Percentiles rank a stretch among this genome's conserved stretches.
Evolutionary conservation across 2,329 filamentous ascomycete species (phyloP).

Genomic region (Curvularia sp.): DNA sequence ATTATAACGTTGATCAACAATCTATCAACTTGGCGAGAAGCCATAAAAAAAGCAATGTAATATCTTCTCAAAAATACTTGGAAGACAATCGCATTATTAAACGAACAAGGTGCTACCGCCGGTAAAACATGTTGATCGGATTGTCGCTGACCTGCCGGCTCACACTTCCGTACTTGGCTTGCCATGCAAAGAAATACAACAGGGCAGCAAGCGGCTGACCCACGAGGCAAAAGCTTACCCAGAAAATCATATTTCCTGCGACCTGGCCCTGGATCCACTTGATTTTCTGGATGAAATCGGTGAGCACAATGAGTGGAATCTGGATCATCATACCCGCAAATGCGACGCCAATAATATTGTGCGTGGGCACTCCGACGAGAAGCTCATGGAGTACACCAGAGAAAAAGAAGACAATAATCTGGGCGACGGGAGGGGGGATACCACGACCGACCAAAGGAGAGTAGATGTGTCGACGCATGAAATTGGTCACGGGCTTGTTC

Average conservation of each 20-base stretch:
- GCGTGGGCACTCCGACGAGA: conserved; percentile 90
- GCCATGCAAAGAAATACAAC: conserved; percentile 98
- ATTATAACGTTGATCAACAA: not conserved
- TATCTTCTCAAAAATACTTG: not conserved
- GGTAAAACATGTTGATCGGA: conserved; percentile 30
- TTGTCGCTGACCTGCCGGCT: conserved; percentile 52
- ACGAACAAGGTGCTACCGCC: conserved; percentile 19
- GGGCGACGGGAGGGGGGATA: conserved; percentile 73
- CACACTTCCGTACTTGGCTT: conserved; percentile 92
- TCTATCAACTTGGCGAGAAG: not conserved
- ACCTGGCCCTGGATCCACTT: conserved; percentile 77
- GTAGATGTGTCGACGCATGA: conserved; percentile 95
- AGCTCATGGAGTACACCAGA: conserved; percentile 91
- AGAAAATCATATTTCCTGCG: conserved; percentile 92
- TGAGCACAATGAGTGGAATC: conserved; percentile 84
- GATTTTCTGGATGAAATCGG: conserved; percentile 79
- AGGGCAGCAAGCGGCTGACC: conserved; percentile 92
- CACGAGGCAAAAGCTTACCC: conserved; percentile 94
- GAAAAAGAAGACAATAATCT: conserved; percentile 83
- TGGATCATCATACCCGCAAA: conserved; percentile 95
- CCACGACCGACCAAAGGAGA: conserved; percentile 85
- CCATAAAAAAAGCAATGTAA: not conserved
- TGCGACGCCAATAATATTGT: conserved; percentile 91
- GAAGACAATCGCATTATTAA: not conserved
- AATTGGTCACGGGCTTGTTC: conserved; percentile 97